phyloP scores from a whole-genome alignment of 257 asterid genomes.

The Hygrophila difformis region DNA sequence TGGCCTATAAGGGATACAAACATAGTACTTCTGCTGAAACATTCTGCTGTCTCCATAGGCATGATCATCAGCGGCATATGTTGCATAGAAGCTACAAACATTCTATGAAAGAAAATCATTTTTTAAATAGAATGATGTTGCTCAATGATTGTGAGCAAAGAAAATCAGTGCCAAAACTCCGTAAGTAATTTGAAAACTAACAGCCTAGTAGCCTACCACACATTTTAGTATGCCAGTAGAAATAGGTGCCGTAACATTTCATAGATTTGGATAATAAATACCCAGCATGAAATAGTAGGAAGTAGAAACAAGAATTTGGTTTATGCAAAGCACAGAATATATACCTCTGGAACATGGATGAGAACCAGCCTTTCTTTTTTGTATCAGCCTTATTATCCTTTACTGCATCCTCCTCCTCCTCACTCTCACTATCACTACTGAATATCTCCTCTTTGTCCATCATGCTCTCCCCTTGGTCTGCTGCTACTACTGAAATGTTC shows the following conservation, averaged over 20 bases:
- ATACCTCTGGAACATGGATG: constrained; percentile 91
- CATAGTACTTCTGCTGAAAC: no score
- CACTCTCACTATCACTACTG: constrained; percentile 76
- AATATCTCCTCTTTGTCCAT: constrained; percentile 89
- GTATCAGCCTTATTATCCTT: constrained; percentile 40
- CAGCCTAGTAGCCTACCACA: no score
- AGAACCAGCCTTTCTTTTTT: constrained; percentile 89
- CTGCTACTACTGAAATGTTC: constrained; percentile 40
- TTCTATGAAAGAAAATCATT: not conserved
- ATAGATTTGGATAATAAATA: no score
- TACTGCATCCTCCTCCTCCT: constrained; percentile 49
- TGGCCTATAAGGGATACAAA: not conserved
- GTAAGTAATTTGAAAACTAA: no score
- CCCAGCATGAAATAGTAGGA: no score
- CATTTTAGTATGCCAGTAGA: no score
- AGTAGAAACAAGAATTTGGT: no score
- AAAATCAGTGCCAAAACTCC: no score
- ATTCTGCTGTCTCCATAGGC: not conserved
- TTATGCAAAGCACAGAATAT: not conserved
- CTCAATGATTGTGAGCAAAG: not conserved
- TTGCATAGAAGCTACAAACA: not conserved
- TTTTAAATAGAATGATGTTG: not conserved
- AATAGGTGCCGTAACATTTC: no score
- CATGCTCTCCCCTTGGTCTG: constrained; percentile 80
- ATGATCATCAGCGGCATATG: not conserved